Evolutionary conservation across 257 asterid species (phyloP).

Genomic region (Solanum microdontum): DNA sequence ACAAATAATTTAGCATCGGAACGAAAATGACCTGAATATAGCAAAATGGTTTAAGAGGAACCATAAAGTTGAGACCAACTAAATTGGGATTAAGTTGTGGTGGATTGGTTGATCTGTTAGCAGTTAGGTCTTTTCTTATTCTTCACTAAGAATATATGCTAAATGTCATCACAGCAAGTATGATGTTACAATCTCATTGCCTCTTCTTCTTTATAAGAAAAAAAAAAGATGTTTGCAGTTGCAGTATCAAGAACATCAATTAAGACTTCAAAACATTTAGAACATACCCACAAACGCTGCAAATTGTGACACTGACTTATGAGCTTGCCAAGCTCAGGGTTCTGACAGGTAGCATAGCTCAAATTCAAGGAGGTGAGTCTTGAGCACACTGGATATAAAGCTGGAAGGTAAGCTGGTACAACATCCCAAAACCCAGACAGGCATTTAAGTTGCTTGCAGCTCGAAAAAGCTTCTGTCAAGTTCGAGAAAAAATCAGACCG

Average conservation of each 20-base stretch:
- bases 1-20: not conserved
- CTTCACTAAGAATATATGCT: not conserved
- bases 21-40: not conserved
- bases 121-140: not conserved
- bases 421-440: conserved; percentile 93
- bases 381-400: conserved; percentile 53
- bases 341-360: conserved; percentile 60
- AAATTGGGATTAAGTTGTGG: not conserved
- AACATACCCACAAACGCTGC: conserved; percentile 78
- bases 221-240: not conserved
- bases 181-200: not conserved
- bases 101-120: not conserved
- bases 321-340: conserved; percentile 64
- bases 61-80: not conserved
- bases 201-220: not conserved
- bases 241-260: not conserved
- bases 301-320: conserved; percentile 61
- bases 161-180: not conserved
- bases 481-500: conserved; percentile 40
- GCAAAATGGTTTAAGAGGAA: not conserved
- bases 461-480: conserved; percentile 53
- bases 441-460: conserved; percentile 62
- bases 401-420: conserved; percentile 80
- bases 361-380: conserved; percentile 69
- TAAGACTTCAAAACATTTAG: not conserved